Conservation (phyloP, 495 filamentous ascomycete species). For the Hypoxylon fragiforme region DNA sequence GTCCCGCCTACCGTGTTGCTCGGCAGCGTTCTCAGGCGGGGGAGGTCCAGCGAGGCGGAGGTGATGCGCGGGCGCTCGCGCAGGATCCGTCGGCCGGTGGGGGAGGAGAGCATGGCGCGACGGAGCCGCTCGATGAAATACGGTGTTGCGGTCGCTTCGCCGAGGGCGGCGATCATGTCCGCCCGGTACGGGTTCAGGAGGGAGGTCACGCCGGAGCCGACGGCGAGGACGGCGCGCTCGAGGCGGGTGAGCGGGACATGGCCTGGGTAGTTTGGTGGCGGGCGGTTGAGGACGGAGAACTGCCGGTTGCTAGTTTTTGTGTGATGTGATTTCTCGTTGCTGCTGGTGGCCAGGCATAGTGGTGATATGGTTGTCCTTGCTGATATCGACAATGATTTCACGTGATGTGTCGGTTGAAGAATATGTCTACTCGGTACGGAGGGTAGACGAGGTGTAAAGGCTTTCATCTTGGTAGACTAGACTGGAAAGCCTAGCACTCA, state of each 20-base stretch:
- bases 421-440: conserved; percentile 22
- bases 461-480: conserved; percentile 18
- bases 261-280: conserved; percentile 81
- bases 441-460: conserved; percentile 22
- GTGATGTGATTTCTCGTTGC: not conserved
- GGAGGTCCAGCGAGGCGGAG: conserved; percentile 70
- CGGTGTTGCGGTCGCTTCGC: conserved; percentile 90
- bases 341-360: no score
- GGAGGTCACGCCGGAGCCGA: conserved; percentile 81
- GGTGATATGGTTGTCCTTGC: not conserved
- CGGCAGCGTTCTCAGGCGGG: conserved; percentile 70
- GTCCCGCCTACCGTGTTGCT: conserved; percentile 77
- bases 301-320: conserved; percentile 8
- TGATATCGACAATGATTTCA: not conserved
- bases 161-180: conserved; percentile 91
- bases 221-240: conserved; percentile 75
- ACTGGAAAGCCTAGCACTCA: not conserved
- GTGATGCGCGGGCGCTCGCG: conserved; percentile 87
- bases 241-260: conserved; percentile 84
- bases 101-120: conserved; percentile 80
- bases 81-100: conserved; percentile 89
- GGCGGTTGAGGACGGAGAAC: conserved; percentile 81
- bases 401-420: conserved; percentile 3
- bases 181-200: conserved; percentile 78
- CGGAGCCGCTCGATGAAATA: conserved; percentile 94